These are phyloP conservation scores for Penicillium concentricum DNA, from an alignment of 2,329 filamentous ascomycete genomes.

Conservation along the genomic window DNA sequence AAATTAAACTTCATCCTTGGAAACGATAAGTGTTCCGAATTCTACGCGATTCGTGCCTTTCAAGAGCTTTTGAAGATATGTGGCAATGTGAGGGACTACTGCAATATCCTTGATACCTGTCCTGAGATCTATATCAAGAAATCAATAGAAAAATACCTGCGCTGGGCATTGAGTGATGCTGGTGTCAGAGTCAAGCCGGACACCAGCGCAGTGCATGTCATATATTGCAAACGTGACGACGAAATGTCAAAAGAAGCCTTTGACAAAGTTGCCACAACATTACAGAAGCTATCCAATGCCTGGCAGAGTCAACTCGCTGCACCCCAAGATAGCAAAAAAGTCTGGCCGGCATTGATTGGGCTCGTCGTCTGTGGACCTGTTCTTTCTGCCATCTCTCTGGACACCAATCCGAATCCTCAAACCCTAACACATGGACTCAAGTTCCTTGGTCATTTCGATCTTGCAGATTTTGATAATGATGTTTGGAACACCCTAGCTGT, in stretches of 20 bases:
- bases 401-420: constrained; percentile 37
- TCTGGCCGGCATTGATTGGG: constrained; percentile 53
- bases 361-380: constrained; percentile 55
- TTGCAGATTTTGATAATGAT: constrained; percentile 53
- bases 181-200: constrained; percentile 37
- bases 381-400: constrained; percentile 53
- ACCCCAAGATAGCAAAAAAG: not conserved
- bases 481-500: constrained; percentile 61
- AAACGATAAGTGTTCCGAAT: constrained; percentile 42
- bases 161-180: constrained; percentile 55
- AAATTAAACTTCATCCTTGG: constrained; percentile 48
- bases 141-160: constrained; percentile 49
- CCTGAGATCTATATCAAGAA: constrained; percentile 41
- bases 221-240: constrained; percentile 42
- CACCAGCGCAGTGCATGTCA: constrained; percentile 47
- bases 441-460: constrained; percentile 53
- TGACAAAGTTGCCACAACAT: constrained; percentile 40
- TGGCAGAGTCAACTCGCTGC: constrained; percentile 39
- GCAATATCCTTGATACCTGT: constrained; percentile 38
- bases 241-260: constrained; percentile 45
- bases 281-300: constrained; percentile 43
- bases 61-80: constrained; percentile 52
- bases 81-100: constrained; percentile 50
- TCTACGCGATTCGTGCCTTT: constrained; percentile 54
- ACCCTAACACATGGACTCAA: not conserved